Evolutionary conservation across 169 alveolate genomes (phyloP).

Genomic region (Cryptosporidium canis): DNA sequence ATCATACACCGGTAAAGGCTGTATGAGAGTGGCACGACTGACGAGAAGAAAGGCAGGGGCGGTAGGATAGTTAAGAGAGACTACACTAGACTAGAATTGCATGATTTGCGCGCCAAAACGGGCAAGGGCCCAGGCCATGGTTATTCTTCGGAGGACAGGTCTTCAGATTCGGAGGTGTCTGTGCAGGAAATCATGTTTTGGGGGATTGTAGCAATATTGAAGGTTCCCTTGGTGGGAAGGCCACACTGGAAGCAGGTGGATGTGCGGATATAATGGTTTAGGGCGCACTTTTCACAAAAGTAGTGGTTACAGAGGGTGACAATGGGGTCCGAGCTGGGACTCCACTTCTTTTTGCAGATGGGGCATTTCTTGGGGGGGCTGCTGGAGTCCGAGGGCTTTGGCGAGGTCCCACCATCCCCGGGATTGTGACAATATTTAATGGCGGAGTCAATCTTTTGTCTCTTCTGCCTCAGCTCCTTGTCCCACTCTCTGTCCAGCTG

Average conservation of each 20-base stretch:
- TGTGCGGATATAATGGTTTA: constrained; percentile 82
- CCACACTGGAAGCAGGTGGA: constrained; percentile 87
- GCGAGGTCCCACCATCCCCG: constrained; percentile 79
- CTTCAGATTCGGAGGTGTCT: background rate
- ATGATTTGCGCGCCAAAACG: background rate
- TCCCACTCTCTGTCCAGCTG: constrained; percentile 93
- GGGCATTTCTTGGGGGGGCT: constrained; percentile 82
- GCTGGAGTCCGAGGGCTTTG: constrained; percentile 30
- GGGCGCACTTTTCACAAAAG: constrained; percentile 93
- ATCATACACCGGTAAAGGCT: too few species aligned
- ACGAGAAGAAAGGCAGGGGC: too few species aligned
- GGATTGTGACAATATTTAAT: constrained; percentile 43
- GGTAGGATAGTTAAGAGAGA: too few species aligned
- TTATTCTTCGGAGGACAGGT: background rate
- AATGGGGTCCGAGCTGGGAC: constrained; percentile 85
- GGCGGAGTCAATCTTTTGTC: constrained; percentile 20
- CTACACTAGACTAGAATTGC: too few species aligned
- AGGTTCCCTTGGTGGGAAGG: constrained; percentile 86
- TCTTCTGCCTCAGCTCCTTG: constrained; percentile 83
- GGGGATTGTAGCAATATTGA: constrained; percentile 82
- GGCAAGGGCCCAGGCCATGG: background rate
- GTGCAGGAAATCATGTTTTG: background rate
- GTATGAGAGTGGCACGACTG: too few species aligned
- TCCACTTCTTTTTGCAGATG: constrained; percentile 88
- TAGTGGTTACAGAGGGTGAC: constrained; percentile 91